A percentile compares a stretch with the other conserved stretches of the same genome.
Conservation (phyloP, 2,329 filamentous ascomycete species). For the Alternaria sp. region DNA sequence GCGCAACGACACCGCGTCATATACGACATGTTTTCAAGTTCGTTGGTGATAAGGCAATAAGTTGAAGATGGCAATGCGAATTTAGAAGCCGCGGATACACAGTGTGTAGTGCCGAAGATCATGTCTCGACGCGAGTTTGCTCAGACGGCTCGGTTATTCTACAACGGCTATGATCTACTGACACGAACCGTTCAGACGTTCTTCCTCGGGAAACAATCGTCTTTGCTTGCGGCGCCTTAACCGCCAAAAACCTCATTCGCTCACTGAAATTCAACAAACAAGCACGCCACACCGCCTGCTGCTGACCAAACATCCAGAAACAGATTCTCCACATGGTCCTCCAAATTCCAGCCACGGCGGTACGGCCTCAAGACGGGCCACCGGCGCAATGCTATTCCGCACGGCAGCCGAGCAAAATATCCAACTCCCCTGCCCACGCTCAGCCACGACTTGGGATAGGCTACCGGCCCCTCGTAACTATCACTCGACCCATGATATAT, state of each 20-base stretch:
- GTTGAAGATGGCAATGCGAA: not conserved
- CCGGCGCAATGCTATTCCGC: slow-evolving; percentile 9
- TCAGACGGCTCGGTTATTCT: not conserved
- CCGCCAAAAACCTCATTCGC: slow-evolving; percentile 5
- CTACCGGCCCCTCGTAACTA: not conserved
- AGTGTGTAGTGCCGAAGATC: not conserved
- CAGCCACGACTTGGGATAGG: not conserved
- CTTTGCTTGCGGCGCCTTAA: slow-evolving; percentile 4
- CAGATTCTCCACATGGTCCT: not conserved
- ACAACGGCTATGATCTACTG: not conserved
- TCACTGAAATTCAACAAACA: not conserved
- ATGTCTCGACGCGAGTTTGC: not conserved
- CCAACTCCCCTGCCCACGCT: not conserved
- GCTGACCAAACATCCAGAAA: not conserved
- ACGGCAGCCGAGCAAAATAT: not conserved
- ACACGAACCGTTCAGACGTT: not conserved
- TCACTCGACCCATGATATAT: not conserved
- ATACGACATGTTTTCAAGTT: not conserved
- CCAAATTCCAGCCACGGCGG: not conserved
- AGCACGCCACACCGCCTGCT: slow-evolving; percentile 24
- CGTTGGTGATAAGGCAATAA: not conserved
- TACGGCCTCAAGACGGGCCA: slow-evolving; percentile 1
- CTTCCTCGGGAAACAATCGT: not conserved
- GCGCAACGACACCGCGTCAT: not conserved
- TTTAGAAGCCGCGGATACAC: not conserved